phyloP scores from a whole-genome alignment of 768 basidiomycete genomes.

The Lactifluus rugatus region DNA sequence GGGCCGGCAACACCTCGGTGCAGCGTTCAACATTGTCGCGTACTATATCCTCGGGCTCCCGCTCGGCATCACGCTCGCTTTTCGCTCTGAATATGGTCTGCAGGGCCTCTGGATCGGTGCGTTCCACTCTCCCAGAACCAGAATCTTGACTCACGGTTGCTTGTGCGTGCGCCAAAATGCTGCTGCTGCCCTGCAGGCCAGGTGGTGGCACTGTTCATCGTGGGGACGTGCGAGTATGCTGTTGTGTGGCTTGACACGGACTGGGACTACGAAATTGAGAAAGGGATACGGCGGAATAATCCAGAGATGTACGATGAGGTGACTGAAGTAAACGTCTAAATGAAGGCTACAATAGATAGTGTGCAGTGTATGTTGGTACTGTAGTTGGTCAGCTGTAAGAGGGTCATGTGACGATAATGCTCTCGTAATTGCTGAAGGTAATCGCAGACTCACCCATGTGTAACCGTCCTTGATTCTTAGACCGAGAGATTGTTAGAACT shows the following conservation, averaged over 20 bases:
- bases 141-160: background rate
- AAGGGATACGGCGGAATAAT: conserved; percentile 31
- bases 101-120: conserved; percentile 44
- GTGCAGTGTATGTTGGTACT: background rate
- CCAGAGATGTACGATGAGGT: conserved; percentile 4
- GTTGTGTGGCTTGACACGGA: conserved; percentile 47
- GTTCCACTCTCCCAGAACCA: background rate
- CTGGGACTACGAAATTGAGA: conserved; percentile 38
- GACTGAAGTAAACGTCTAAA: conserved; percentile 1
- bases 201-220: conserved; percentile 60
- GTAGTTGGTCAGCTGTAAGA: background rate
- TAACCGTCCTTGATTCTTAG: too few species aligned
- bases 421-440: too few species aligned
- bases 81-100: conserved; percentile 34
- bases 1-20: conserved; percentile 60
- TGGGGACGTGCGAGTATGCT: conserved; percentile 58
- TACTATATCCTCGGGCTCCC: conserved; percentile 48
- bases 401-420: too few species aligned
- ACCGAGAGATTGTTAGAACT: too few species aligned
- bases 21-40: conserved; percentile 61
- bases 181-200: conserved; percentile 38
- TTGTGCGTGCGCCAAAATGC: background rate
- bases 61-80: conserved; percentile 43
- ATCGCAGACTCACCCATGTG: too few species aligned
- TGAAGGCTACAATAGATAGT: background rate